These are phyloP conservation scores for Triadica sebifera DNA, from an alignment of 345 rosid genomes.

Conservation along the genomic window DNA sequence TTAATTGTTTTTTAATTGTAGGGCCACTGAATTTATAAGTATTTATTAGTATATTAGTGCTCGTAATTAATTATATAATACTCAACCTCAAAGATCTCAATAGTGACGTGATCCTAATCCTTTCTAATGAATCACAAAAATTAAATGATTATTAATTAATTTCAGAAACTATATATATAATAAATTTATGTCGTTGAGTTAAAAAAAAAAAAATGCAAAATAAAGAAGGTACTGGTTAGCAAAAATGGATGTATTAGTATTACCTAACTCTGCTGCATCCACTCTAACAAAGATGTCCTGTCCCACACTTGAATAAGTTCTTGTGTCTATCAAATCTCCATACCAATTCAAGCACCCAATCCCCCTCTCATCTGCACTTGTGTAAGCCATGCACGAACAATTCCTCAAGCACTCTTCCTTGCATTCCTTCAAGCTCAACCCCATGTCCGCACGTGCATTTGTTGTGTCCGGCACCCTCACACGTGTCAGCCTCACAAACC, in stretches of 20 bases:
- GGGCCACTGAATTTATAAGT: too few species aligned
- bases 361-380: slow-evolving; percentile 22
- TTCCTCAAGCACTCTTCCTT: slow-evolving; percentile 28
- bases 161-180: too few species aligned
- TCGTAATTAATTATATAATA: too few species aligned
- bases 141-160: too few species aligned
- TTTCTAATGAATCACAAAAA: too few species aligned
- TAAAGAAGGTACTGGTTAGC: neutral
- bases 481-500: slow-evolving; percentile 21
- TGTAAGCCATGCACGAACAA: slow-evolving; percentile 35
- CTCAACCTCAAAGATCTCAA: too few species aligned
- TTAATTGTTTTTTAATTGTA: too few species aligned
- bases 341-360: slow-evolving; percentile 35
- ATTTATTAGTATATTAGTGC: too few species aligned
- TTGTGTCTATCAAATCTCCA: slow-evolving; percentile 30
- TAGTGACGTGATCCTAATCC: too few species aligned
- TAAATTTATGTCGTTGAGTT: too few species aligned
- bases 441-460: slow-evolving; percentile 3
- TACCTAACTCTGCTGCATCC: slow-evolving; percentile 25
- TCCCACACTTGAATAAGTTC: slow-evolving; percentile 4
- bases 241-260: neutral
- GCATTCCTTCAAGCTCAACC: slow-evolving; percentile 22
- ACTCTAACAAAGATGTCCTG: slow-evolving; percentile 21
- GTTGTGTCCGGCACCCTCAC: slow-evolving; percentile 28
- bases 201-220: neutral